A percentile compares a stretch with the other conserved stretches of the same genome.
Conservation (phyloP, 257 asterid genomes). For the Solanum tarapatanum region DNA sequence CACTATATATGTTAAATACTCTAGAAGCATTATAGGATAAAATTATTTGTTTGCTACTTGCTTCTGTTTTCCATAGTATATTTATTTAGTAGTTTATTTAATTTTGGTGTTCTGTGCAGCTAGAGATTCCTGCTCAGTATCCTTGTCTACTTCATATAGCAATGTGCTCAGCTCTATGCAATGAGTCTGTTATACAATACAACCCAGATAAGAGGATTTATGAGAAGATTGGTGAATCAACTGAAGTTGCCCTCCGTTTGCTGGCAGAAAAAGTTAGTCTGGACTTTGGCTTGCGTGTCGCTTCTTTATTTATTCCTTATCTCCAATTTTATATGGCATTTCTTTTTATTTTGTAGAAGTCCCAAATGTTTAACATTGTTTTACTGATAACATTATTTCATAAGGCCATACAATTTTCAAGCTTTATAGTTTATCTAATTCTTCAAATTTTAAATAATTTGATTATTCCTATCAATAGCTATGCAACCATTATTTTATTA, state of each 20-base stretch:
- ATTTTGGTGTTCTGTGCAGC: conserved; percentile 40
- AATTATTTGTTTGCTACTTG: neutral
- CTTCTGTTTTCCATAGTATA: neutral
- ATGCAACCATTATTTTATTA: neutral
- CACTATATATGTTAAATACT: neutral
- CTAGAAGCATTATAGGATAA: neutral
- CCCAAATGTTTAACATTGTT: neutral
- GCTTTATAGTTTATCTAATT: neutral
- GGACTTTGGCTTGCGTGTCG: neutral
- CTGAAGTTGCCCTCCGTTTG: conserved; percentile 98
- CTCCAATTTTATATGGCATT: neutral
- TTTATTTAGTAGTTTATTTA: neutral
- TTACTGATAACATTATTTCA: neutral
- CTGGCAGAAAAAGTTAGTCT: conserved; percentile 84
- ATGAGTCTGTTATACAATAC: conserved; percentile 84
- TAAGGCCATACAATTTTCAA: neutral
- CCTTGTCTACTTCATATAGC: conserved; percentile 94
- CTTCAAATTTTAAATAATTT: neutral
- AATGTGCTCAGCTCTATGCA: conserved; percentile 98
- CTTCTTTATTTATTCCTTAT: neutral
- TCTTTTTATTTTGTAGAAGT: neutral
- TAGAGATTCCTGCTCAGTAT: conserved; percentile 76
- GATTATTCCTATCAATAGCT: neutral
- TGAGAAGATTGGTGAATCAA: conserved; percentile 99
- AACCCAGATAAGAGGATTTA: conserved; percentile 86